phyloP scores from a whole-genome alignment of 257 asterid genomes.

The Anisodus tanguticus region DNA sequence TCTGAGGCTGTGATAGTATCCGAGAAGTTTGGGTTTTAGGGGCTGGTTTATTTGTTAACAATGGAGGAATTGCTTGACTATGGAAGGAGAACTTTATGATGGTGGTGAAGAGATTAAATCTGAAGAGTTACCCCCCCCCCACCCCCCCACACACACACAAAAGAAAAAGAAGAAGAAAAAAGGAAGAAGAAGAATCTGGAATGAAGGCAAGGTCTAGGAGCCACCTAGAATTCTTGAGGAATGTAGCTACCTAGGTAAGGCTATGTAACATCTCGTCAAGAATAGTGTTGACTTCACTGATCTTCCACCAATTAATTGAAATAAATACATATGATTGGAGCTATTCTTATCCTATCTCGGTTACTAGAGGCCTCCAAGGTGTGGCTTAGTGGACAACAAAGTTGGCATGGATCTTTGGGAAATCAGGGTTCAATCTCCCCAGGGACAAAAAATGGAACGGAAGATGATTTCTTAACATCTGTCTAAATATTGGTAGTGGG shows the following conservation, averaged over 20 bases:
- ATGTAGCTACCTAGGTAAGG: neutral
- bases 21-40: neutral
- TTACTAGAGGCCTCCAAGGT: neutral
- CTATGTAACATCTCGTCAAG: neutral
- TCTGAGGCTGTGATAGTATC: slow-evolving; percentile 12
- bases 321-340: neutral
- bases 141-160: no score
- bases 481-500: neutral
- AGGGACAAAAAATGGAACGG: neutral
- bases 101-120: neutral
- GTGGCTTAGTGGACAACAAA: neutral
- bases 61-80: neutral
- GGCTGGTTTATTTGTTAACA: neutral
- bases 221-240: neutral
- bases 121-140: neutral
- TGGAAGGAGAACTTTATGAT: neutral
- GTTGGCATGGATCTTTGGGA: neutral
- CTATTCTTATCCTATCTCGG: neutral
- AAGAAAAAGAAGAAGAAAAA: neutral
- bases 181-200: neutral
- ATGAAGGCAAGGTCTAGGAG: neutral
- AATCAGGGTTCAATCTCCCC: neutral
- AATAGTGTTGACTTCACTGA: neutral
- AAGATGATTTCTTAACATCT: neutral
- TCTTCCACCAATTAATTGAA: neutral